phyloP scores from a whole-genome alignment of 371 early-diverging fungal species.

The Choanephora cucurbitarum region DNA sequence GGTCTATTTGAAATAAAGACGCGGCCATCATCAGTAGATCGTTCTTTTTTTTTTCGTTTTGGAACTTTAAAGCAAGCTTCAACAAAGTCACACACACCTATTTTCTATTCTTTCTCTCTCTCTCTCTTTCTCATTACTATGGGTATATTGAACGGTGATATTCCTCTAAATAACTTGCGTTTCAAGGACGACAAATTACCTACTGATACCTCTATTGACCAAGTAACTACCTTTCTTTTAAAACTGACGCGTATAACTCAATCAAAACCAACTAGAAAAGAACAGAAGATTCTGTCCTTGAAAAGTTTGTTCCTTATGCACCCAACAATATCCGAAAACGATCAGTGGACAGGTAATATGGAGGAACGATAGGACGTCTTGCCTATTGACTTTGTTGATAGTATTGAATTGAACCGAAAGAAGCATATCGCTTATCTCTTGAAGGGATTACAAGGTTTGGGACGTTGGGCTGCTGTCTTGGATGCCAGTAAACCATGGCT shows the following conservation, averaged over 20 bases:
- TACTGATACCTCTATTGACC: constrained; percentile 54
- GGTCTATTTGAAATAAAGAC: too few species aligned
- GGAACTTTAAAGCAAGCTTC: too few species aligned
- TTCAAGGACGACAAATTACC: constrained; percentile 52
- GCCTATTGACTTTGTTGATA: constrained; percentile 15
- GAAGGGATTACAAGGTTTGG: constrained; percentile 53
- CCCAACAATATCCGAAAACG: constrained; percentile 27
- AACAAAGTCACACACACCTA: constrained; percentile 14
- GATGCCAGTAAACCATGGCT: constrained; percentile 95
- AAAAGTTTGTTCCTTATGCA: constrained; percentile 38
- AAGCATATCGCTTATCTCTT: constrained; percentile 63
- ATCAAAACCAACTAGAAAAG: constrained; percentile 24
- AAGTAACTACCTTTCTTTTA: constrained; percentile 32
- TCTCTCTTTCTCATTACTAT: constrained; percentile 21
- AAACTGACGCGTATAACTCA: constrained; percentile 1
- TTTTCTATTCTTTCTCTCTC: constrained; percentile 4
- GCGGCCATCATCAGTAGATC: too few species aligned
- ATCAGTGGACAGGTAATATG: constrained; percentile 26
- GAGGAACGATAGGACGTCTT: too few species aligned
- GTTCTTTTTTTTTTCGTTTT: not conserved
- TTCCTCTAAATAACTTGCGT: constrained; percentile 26
- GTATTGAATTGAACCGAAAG: constrained; percentile 49
- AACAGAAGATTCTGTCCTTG: constrained; percentile 37
- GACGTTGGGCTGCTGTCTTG: constrained; percentile 66
- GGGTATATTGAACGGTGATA: constrained; percentile 36